Evolutionary conservation across 805 yeast genomes (phyloP).

Genomic region (Teunomyces pallodes): DNA sequence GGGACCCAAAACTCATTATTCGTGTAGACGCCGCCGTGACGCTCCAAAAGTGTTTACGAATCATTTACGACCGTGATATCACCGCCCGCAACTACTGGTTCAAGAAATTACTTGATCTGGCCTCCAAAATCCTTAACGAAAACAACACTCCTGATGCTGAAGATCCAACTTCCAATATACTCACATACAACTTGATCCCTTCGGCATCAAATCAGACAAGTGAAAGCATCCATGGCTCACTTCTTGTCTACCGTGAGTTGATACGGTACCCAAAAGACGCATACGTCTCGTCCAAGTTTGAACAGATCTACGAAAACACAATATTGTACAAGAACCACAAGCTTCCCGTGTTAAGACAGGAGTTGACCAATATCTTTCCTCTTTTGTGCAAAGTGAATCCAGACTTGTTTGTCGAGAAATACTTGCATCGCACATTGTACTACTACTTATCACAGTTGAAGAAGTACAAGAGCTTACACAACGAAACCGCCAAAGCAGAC

Average conservation of each 20-base stretch:
- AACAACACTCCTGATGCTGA: constrained; percentile 11
- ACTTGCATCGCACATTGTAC: constrained; percentile 73
- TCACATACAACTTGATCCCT: constrained; percentile 20
- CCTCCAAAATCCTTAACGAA: constrained; percentile 55
- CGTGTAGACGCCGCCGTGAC: constrained; percentile 84
- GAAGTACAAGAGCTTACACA: constrained; percentile 50
- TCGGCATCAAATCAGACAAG: constrained; percentile 27
- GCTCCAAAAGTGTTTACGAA: constrained; percentile 71
- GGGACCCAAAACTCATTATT: constrained; percentile 73
- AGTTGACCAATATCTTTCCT: constrained; percentile 82
- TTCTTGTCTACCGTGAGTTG: constrained; percentile 78
- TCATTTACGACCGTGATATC: constrained; percentile 75
- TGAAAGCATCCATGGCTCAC: constrained; percentile 84
- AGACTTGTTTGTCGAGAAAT: constrained; percentile 70
- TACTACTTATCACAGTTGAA: constrained; percentile 78
- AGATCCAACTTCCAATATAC: constrained; percentile 3
- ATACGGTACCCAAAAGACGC: constrained; percentile 66
- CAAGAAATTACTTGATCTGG: constrained; percentile 62
- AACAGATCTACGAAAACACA: constrained; percentile 72
- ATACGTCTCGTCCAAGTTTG: constrained; percentile 67
- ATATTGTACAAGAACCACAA: constrained; percentile 75
- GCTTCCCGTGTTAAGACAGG: constrained; percentile 71
- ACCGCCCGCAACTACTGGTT: constrained; percentile 75
- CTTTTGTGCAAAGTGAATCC: constrained; percentile 77
- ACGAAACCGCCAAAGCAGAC: constrained; percentile 48